These are phyloP conservation scores for Erythrobasidium yunnanense DNA, from an alignment of 768 basidiomycete species.

Conservation along the genomic window DNA sequence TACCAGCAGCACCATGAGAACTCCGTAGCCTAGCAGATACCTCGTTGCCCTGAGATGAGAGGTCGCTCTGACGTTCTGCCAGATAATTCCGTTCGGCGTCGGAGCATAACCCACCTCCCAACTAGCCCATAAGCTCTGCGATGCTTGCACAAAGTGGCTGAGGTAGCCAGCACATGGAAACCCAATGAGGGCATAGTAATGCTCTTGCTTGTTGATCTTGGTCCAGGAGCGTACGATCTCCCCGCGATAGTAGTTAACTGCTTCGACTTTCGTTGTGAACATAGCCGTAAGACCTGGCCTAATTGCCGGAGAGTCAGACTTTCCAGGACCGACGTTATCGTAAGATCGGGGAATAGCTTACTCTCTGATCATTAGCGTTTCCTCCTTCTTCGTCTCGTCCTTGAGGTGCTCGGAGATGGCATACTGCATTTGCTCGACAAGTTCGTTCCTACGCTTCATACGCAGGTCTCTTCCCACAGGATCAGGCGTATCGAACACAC, in stretches of 20 bases:
- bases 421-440: neutral
- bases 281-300: neutral
- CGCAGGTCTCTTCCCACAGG: neutral
- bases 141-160: constrained; percentile 7
- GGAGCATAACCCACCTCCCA: constrained; percentile 22
- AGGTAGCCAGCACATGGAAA: constrained; percentile 6
- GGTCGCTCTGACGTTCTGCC: constrained; percentile 5
- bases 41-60: neutral
- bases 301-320: neutral
- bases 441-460: constrained; percentile 8
- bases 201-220: neutral
- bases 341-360: too few relatives aligned
- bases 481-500: constrained; percentile 9
- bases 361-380: neutral
- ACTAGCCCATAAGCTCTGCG: neutral
- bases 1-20: neutral
- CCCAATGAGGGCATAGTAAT: constrained; percentile 2
- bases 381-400: neutral
- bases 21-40: neutral
- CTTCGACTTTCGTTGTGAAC: neutral
- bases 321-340: too few relatives aligned
- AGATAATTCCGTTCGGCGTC: constrained; percentile 20
- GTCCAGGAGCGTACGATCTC: neutral
- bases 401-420: neutral
- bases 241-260: neutral